Evolutionary conservation across 2,329 filamentous ascomycete genomes (phyloP).

Genomic region (Calonectria pseudoreteaudii): DNA sequence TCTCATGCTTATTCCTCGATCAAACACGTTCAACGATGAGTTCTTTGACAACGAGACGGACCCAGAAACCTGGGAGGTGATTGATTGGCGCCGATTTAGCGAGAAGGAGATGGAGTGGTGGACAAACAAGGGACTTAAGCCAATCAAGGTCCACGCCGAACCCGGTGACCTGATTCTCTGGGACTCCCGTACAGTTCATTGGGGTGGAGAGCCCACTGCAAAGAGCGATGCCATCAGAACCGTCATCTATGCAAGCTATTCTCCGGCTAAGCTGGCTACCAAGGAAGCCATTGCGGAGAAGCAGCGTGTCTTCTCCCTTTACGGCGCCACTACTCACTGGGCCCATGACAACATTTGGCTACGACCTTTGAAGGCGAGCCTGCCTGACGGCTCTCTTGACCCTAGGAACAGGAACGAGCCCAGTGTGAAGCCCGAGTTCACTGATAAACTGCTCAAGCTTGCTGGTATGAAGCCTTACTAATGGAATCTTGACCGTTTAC

Average conservation of each 20-base stretch:
- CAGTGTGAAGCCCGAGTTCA: neutral
- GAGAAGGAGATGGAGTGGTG: constrained; percentile 5
- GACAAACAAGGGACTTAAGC: neutral
- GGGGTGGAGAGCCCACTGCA: neutral
- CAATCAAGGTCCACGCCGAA: constrained; percentile 1
- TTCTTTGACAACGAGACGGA: constrained; percentile 7
- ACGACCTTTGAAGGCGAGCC: neutral
- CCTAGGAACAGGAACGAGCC: constrained; percentile 6
- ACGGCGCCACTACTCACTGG: constrained; percentile 1
- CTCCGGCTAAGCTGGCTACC: neutral
- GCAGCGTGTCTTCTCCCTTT: neutral
- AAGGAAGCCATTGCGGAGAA: neutral
- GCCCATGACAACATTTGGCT: neutral
- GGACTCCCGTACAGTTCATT: constrained; percentile 1
- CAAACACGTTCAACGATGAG: constrained; percentile 1
- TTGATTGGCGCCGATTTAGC: constrained; percentile 2
- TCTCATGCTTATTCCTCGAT: neutral
- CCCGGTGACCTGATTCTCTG: neutral
- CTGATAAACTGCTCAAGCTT: constrained; percentile 1
- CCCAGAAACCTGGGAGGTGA: neutral
- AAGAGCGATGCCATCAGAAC: neutral
- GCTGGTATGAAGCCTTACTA: neutral
- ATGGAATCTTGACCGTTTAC: too few species aligned
- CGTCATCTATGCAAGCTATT: constrained; percentile 1
- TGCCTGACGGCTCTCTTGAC: neutral